A percentile compares a stretch with the other conserved stretches of the same genome.
These are phyloP conservation scores for Sclerotinia minor DNA, from an alignment of 2,329 filamentous ascomycete genomes.

Conservation along the genomic window DNA sequence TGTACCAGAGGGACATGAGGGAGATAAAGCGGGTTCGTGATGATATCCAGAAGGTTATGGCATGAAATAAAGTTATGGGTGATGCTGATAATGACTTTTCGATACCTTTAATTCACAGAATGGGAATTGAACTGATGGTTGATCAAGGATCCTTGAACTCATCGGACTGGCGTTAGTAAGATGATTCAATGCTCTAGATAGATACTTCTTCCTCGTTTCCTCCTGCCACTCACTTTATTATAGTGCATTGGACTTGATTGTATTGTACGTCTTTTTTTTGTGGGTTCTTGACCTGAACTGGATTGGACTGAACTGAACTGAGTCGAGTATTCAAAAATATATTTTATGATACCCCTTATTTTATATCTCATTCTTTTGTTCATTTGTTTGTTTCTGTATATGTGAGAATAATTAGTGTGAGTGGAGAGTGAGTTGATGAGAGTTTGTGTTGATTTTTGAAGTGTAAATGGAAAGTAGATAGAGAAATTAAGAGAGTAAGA, in stretches of 20 bases:
- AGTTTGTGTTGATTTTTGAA: no score
- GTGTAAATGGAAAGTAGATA: no score
- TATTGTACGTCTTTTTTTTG: background rate
- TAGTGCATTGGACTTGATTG: background rate
- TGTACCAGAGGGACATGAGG: conserved; percentile 60
- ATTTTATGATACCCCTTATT: background rate
- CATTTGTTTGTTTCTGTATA: no score
- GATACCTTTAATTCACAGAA: background rate
- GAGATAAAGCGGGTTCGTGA: background rate
- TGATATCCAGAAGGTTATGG: background rate
- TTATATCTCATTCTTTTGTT: background rate
- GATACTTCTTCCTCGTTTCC: background rate
- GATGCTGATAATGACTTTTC: background rate
- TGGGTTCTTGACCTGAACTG: background rate
- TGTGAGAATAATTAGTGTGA: no score
- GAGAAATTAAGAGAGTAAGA: no score
- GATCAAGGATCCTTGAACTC: background rate
- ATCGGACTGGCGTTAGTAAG: background rate
- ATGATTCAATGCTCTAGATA: background rate
- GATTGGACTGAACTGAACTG: no score
- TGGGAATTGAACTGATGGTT: background rate
- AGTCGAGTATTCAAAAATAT: background rate
- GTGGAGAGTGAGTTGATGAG: no score
- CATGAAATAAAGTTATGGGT: background rate
- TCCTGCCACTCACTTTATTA: background rate